Evolutionary conservation across 108 stramenopile species (phyloP), one percentile per base, ranked within the genome.

Genomic region (Nitzschia palea): DNA sequence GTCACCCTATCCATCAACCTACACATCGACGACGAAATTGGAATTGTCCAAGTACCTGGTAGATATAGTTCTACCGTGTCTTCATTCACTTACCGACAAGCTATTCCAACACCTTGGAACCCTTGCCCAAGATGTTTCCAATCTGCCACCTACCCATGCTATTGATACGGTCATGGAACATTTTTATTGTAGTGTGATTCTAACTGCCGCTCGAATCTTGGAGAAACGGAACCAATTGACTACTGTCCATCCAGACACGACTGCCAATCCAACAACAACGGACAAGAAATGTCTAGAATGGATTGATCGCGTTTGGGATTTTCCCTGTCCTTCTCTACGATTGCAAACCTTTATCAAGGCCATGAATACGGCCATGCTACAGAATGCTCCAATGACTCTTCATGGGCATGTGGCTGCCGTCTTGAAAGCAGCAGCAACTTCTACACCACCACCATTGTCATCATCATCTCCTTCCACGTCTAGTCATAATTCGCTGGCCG

Each of bases 41-140:
- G 40, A 60, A 22, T n/a, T 2, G 6, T 34, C 33, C 32, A 25
- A 42, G 23, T 6, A 8, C 12, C 12, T 60, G 25, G 5, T 17
- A 9, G 54, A 55, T 4, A 55, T 12, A 5, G 59, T 43, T 10
- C 36, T 60, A 2, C 59, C 59, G 15, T 14, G 40, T 17, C 33
- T 60, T 2, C 59, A 60, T 9, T 4, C 23, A 60, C 23, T 60
- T 9, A 40, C 23, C 1, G 59, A 60, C 1, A 60, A 60, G 33
- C 20, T 60, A 40, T 36, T 42, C 10, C 17, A 42, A 12, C 10
- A 42, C 2, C 25, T 60, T 12, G 23, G 18, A 8, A 18, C 43
- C 20, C 17, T 9, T 22, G 22, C 18, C 2, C 17, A 60, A 22
- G 1, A n/a, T 1, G n/a, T n/a, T n/a, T n/a, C n/a, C n/a, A 26